Conservation (phyloP, 2,329 filamentous ascomycete species). For the Fusarium transvaalense region DNA sequence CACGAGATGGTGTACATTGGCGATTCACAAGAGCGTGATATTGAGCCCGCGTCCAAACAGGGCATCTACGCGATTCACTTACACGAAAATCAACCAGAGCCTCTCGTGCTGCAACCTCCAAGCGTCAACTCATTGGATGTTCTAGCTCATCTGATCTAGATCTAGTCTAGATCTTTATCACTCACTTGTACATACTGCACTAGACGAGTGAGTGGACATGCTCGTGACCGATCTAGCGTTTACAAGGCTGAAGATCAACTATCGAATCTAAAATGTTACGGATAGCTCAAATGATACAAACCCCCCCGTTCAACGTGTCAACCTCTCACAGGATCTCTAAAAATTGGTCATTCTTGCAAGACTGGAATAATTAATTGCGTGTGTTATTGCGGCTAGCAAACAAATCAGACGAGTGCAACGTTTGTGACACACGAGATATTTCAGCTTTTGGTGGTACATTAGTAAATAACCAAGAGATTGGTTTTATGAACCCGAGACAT, state of each 20-base stretch:
- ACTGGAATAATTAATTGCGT: not conserved
- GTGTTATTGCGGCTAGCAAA: constrained; percentile 25
- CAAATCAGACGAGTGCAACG: constrained; percentile 11
- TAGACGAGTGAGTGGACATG: not conserved
- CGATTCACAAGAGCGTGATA: constrained; percentile 49
- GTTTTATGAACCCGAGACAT: constrained; percentile 11
- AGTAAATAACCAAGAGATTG: not conserved
- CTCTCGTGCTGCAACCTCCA: constrained; percentile 18
- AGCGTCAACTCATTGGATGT: constrained; percentile 33
- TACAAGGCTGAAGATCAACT: constrained; percentile 20
- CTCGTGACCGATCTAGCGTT: constrained; percentile 12
- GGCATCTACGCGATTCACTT: constrained; percentile 50
- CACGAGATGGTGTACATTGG: constrained; percentile 49
- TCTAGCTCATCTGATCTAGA: constrained; percentile 14
- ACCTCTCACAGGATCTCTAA: constrained; percentile 18
- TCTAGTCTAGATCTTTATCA: not conserved
- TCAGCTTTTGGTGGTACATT: constrained; percentile 12
- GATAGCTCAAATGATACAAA: constrained; percentile 24
- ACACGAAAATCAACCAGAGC: constrained; percentile 15
- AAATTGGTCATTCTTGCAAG: not conserved
- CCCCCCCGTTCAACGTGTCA: constrained; percentile 30
- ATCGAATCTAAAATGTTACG: not conserved
- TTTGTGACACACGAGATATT: constrained; percentile 15
- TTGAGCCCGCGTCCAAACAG: constrained; percentile 46
- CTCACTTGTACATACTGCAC: not conserved